phyloP scores from a whole-genome alignment of 257 asterid genomes.

The Leptodermis oblonga region DNA sequence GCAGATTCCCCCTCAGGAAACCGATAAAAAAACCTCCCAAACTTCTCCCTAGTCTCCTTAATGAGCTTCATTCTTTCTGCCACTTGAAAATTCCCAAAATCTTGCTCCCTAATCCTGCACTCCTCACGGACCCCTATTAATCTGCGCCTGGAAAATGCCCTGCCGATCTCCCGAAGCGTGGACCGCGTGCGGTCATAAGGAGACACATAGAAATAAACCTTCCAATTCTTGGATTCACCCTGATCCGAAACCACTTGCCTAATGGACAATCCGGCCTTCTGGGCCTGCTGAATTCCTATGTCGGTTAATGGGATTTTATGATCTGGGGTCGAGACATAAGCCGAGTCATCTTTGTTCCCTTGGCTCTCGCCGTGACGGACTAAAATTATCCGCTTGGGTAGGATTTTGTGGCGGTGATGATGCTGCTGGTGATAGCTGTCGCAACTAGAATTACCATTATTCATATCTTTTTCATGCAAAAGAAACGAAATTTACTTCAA shows the following conservation, averaged over 20 bases:
- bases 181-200: slow-evolving; percentile 80
- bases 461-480: too few relatives aligned
- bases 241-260: slow-evolving; percentile 40
- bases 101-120: slow-evolving; percentile 89
- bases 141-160: slow-evolving; percentile 53
- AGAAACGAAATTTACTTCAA: too few relatives aligned
- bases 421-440: neutral
- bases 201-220: slow-evolving; percentile 75
- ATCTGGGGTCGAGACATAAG: slow-evolving; percentile 74
- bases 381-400: slow-evolving; percentile 81
- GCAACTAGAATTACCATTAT: neutral
- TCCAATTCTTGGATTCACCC: slow-evolving; percentile 55
- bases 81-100: slow-evolving; percentile 93
- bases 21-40: slow-evolving; percentile 83
- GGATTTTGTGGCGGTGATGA: slow-evolving; percentile 22
- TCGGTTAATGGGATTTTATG: slow-evolving; percentile 67
- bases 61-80: slow-evolving; percentile 74
- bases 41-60: slow-evolving; percentile 80
- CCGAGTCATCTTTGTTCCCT: slow-evolving; percentile 65
- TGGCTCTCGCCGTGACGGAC: slow-evolving; percentile 94
- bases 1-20: slow-evolving; percentile 97
- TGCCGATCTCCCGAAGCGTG: slow-evolving; percentile 78
- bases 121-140: slow-evolving; percentile 82
- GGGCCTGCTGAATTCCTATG: slow-evolving; percentile 59
- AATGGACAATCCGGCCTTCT: slow-evolving; percentile 54